Base-by-base conservation (phyloP, 75 land plant species). In the Selaginella moellendorffii region DNA sequence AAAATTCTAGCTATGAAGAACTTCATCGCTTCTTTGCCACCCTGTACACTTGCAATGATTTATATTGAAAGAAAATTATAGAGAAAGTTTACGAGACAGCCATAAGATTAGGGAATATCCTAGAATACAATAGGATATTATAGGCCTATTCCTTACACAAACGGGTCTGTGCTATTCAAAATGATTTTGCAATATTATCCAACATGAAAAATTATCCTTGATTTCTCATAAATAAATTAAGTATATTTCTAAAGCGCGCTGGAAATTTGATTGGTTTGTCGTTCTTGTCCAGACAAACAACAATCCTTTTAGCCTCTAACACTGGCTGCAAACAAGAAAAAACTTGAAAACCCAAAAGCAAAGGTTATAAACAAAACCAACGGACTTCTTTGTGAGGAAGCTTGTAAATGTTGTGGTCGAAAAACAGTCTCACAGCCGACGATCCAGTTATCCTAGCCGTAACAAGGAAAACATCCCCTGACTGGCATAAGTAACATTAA, bases 271-370 rank as follows among this genome's bases (percentile, higher is more conserved):
- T 72, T 24, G 91, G 91, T 2, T 77, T 81, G 54, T 80, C 81
- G 60, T 65, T 78, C 64, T 80, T 78, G 69, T 87, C 82, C 65
- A 87, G 84, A 65, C 82, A 87, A 56, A 87, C 88, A 67, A 61
- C 91, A 20, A 85, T 87, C n/a, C 76, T 85, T 67, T 71, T 84
- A 20, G 91, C 88, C 61, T 87, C 85, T 66, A 87, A 53, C 29
- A 87, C 69, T 8, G 80, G 83, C 91, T 87, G 73, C 46, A 36
- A 36, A 36, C 5, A 5, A 36, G 5, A 5, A 36, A 5, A 36
- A 5, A 36, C 14, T 36, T 36, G 14, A 5, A 5, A 5, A 36
- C 5, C 14, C 46, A 5, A 36, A 36, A 5, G 5, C 14, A n/a
- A n/a, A n/a, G 46, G 14, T 36, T 36, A 36, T 36, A 36, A 36